phyloP scores from a whole-genome alignment of 371 early-diverging fungal genomes.

The Vairimorpha ceranae region DNA sequence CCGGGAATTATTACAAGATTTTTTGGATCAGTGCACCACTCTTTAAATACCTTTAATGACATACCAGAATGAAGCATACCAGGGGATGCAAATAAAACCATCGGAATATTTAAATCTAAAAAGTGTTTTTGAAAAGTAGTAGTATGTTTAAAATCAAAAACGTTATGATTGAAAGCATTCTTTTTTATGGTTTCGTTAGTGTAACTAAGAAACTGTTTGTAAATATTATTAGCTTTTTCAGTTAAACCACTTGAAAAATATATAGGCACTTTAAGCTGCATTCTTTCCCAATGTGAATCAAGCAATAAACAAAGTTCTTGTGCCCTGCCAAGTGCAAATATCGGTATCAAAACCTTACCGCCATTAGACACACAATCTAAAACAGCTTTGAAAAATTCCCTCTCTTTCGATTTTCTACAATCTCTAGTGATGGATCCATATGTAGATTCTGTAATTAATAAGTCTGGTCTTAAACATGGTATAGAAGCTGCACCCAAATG shows the following conservation, averaged over 20 bases:
- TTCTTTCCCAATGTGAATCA: conserved; percentile 85
- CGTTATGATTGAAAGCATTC: conserved; percentile 70
- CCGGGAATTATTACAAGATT: conserved; percentile 75
- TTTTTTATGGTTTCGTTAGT: conserved; percentile 82
- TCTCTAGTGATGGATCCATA: conserved; percentile 86
- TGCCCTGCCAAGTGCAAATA: conserved; percentile 85
- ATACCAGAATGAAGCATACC: conserved; percentile 70
- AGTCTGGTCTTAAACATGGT: conserved; percentile 74
- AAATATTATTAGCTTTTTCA: conserved; percentile 80
- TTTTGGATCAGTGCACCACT: conserved; percentile 75
- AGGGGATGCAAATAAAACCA: conserved; percentile 86
- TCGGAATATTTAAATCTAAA: conserved; percentile 69
- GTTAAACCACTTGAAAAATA: conserved; percentile 85
- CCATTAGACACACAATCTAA: conserved; percentile 74
- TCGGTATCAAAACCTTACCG: conserved; percentile 85
- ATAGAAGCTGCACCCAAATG: conserved; percentile 86
- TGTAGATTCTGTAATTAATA: conserved; percentile 85
- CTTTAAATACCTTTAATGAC: conserved; percentile 73
- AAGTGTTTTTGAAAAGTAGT: conserved; percentile 70
- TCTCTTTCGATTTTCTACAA: conserved; percentile 77
- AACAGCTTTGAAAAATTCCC: conserved; percentile 79
- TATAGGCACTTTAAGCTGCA: conserved; percentile 74
- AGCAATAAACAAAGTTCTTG: conserved; percentile 86
- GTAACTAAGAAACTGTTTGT: conserved; percentile 82
- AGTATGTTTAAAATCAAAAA: conserved; percentile 85